phyloP scores from a whole-genome alignment of 306 rosid genomes.

The Aeschynomene evenia region DNA sequence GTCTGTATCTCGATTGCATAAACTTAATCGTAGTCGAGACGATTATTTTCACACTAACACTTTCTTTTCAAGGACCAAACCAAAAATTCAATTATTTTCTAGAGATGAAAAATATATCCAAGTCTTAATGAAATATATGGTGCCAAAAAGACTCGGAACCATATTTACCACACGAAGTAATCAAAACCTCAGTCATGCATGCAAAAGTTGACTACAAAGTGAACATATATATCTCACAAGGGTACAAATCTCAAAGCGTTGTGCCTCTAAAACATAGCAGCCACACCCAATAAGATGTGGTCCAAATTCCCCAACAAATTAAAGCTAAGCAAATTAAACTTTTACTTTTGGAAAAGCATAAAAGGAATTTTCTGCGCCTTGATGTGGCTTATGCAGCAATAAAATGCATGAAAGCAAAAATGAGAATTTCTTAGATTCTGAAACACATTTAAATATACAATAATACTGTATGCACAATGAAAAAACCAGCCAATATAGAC shows the following conservation, averaged over 20 bases:
- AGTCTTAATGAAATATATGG: slow-evolving; percentile 7
- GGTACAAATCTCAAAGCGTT: slow-evolving; percentile 26
- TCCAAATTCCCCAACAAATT: slow-evolving; percentile 20
- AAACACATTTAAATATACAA: no score
- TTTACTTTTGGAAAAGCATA: slow-evolving; percentile 48
- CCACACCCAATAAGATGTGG: slow-evolving; percentile 32
- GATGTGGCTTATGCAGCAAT: slow-evolving; percentile 35
- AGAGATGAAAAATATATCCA: no score
- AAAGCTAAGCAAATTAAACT: neutral
- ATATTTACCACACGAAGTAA: neutral
- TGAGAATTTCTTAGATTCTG: no score
- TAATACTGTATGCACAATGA: no score
- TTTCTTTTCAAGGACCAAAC: no score
- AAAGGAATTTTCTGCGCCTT: slow-evolving; percentile 37
- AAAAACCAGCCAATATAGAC: no score
- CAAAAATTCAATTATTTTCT: no score
- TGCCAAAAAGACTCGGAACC: neutral
- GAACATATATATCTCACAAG: slow-evolving; percentile 18
- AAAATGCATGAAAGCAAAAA: slow-evolving; percentile 28
- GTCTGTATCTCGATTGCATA: no score
- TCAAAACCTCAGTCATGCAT: neutral
- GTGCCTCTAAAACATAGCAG: slow-evolving; percentile 17
- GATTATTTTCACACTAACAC: no score
- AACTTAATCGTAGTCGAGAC: no score
- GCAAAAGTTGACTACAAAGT: slow-evolving; percentile 17